These are phyloP conservation scores for Endotrypanum monterogeii DNA, from an alignment of 208 protist species.

Conservation along the genomic window DNA sequence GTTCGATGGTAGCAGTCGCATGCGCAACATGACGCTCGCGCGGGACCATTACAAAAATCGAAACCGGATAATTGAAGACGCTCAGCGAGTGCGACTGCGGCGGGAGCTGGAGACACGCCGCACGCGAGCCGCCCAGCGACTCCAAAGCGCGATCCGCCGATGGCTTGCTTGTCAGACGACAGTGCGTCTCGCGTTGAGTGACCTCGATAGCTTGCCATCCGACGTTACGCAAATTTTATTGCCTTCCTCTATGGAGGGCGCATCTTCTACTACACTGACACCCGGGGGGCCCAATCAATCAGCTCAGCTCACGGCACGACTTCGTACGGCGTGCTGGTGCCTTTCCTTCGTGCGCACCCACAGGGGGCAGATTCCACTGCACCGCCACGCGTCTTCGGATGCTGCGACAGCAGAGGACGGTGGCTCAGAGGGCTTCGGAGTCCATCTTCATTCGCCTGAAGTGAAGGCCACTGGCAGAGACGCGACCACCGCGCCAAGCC, in stretches of 20 bases:
- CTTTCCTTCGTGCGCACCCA: constrained; percentile 36
- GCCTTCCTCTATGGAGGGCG: background rate
- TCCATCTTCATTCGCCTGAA: too few relatives aligned
- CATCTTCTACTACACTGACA: background rate
- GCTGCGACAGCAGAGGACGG: background rate
- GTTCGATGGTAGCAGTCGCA: constrained; percentile 74
- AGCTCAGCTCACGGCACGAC: constrained; percentile 5
- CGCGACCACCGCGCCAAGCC: background rate
- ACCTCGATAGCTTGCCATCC: constrained; percentile 2
- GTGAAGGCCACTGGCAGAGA: background rate
- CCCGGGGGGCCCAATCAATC: background rate
- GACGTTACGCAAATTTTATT: constrained; percentile 12
- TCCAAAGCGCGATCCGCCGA: constrained; percentile 51
- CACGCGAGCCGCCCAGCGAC: constrained; percentile 30
- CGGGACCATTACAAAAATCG: constrained; percentile 58
- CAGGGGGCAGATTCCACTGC: constrained; percentile 22
- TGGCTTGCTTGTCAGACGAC: constrained; percentile 37
- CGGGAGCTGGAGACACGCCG: constrained; percentile 50
- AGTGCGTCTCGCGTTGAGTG: constrained; percentile 27
- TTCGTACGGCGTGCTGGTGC: constrained; percentile 37
- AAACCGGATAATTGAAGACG: constrained; percentile 53
- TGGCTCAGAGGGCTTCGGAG: background rate
- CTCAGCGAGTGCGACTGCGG: constrained; percentile 44
- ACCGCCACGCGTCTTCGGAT: background rate
- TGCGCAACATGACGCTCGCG: constrained; percentile 61